Base-by-base conservation (phyloP, 768 basidiomycete species). In the Panaeolus cyanescens region DNA sequence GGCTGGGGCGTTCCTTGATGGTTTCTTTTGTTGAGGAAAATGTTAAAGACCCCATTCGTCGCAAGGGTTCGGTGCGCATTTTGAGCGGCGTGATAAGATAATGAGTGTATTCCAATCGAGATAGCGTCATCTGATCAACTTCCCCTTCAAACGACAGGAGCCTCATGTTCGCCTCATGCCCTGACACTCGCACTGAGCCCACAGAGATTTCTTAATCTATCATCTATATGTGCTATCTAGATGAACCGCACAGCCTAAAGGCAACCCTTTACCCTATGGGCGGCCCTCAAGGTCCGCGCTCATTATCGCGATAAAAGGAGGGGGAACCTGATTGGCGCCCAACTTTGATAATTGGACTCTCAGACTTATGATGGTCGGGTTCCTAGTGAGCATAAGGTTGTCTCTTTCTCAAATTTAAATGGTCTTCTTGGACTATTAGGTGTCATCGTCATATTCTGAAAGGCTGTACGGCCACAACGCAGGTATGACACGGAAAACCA, bases 241-340 rank as follows among this genome's bases (percentile, higher is more conserved):
- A 28, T 50, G 22, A 50, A 50, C 4, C 12, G 25, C 45, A 50
- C 45, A 50, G 12, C 22, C 45, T 12, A 50, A 12, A 28, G 10
- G 1, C 25, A 50, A 50, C 45, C 45, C 45, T 50, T 28, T 50
- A 50, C 45, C 45, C 45, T 50, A 15, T 50, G 22, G 4, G 25
- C 25, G 25, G 25, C 45, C 45, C 45, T 50, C 45, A 50, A 50
- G 42, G 25, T 13, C 19, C 25, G 45, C 15, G 30, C 45, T 28
- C 25, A 28, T 50, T 50, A 25, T 50, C 45, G 25, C 25, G 25
- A 50, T 28, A 50, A 50, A 50, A 28, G 45, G 45, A 22, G 45
- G 45, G 6, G 45, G 25, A 50, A 50, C 45, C 45, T 50, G 45
- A 50, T 50, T 50, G 13, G 45, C 45, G 45, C 45, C 45, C 45